Evolutionary conservation across 164 flowering plant species (phyloP), one percentile per base, ranked within the genome.

Genomic region (Magnolia sinica): DNA sequence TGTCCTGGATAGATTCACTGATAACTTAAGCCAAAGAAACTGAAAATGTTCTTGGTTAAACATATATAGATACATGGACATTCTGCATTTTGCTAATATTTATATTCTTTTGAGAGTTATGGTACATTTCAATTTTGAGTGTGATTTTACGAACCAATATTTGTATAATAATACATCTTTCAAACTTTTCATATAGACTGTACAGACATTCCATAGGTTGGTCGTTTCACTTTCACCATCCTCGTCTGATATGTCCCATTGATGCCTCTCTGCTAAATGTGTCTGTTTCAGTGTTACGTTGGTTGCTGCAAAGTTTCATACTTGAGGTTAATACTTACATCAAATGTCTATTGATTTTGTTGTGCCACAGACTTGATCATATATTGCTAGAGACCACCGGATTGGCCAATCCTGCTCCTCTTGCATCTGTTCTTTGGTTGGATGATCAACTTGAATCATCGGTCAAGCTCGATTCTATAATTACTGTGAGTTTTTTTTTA

Each of bases 371-470:
- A 75, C 89, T 96, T 79, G 98, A 96, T 84, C 98, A 94, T 81
- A 94, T 96, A 80, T 86, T 94, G 78, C 73, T 96, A 55, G 99
- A 96, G 89, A 94, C 99, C 27, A 96, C 98, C 7, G 98, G 98
- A 69, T 83, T 94, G 80, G 98, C 97, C 13, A 91, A 96, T 82
- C 99, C 99, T 73, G 98, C 98, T 72, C 96, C 99, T 71, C 90
- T 96, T 75, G 99, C 98, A 22, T 94, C 99, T 74, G 82, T 96
- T 83, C 96, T 96, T 79, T 96, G 99, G 99, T 83, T 96, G 88
- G 99, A 96, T 84, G 99, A 96, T 79, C 99, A 96, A 79, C 85
- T 96, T 68, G 99, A 96, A 86, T 89, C 98, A n/a, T 75, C 86
- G 1, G 90, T 96, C 70, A 91, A 82, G 82, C 95, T 96, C 73